Conservation (phyloP, 2,329 filamentous ascomycete genomes). For the Fusarium sororula region DNA sequence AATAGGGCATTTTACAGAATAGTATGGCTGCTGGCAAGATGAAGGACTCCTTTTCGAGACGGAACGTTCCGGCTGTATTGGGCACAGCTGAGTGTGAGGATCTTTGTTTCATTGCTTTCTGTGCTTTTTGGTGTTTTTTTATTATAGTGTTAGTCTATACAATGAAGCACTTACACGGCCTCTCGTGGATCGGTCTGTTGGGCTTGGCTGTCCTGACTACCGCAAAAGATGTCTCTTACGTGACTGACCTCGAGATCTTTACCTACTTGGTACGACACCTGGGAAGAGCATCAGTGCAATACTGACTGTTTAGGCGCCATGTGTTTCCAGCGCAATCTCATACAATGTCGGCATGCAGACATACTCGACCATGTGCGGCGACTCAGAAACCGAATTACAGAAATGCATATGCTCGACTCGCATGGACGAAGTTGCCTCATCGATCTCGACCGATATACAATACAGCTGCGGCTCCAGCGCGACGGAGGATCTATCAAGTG, state of each 20-base stretch:
- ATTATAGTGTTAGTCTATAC: background rate
- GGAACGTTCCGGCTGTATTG: constrained; percentile 6
- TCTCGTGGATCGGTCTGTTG: constrained; percentile 11
- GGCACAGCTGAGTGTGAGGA: constrained; percentile 1
- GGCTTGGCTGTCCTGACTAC: constrained; percentile 6
- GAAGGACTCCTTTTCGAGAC: constrained; percentile 3
- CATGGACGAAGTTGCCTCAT: constrained; percentile 49
- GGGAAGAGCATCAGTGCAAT: background rate
- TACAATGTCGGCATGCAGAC: constrained; percentile 56
- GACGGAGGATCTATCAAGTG: constrained; percentile 59
- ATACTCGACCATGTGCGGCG: constrained; percentile 51
- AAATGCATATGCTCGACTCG: constrained; percentile 62
- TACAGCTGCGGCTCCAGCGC: constrained; percentile 57
- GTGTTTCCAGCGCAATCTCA: constrained; percentile 57
- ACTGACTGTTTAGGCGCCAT: constrained; percentile 55
- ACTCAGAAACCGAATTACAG: constrained; percentile 56
- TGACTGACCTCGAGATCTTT: constrained; percentile 56
- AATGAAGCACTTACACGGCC: constrained; percentile 36
- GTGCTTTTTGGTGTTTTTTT: background rate
- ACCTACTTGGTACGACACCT: constrained; percentile 50
- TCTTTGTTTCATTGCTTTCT: background rate
- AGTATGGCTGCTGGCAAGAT: background rate
- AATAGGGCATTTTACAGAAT: constrained; percentile 13
- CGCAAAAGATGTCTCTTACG: constrained; percentile 49
- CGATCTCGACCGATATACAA: constrained; percentile 52